Evolutionary conservation across 129 eudicot species (phyloP).

Genomic region (Oenanthe sinensis): DNA sequence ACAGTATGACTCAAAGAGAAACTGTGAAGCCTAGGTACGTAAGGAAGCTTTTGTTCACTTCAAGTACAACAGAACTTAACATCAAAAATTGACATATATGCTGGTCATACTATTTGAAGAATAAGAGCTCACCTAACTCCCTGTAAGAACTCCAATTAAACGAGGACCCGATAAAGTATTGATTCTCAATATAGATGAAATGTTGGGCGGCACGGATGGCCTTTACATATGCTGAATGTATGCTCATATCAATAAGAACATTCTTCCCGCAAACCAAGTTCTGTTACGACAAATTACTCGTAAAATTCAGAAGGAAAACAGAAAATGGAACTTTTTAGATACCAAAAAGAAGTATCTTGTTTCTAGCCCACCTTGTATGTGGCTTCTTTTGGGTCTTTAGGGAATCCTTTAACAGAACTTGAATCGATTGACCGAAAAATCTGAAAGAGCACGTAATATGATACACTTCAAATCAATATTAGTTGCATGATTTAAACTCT

Average conservation of each 20-base stretch:
- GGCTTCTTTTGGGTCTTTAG: conserved; percentile 5
- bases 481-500: neutral
- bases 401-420: conserved; percentile 1
- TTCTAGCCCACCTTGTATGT: neutral
- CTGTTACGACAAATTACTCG: neutral
- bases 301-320: neutral
- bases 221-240: neutral
- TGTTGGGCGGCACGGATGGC: conserved; percentile 8
- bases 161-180: conserved; percentile 1
- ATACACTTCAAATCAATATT: neutral
- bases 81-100: neutral
- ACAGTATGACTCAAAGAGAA: neutral
- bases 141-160: neutral
- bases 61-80: neutral
- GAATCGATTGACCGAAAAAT: conserved; percentile 9
- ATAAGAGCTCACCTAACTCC: neutral
- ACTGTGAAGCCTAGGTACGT: neutral
- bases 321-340: neutral
- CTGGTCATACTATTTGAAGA: neutral
- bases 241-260: conserved; percentile 4
- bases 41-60: neutral
- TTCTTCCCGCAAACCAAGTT: conserved; percentile 2
- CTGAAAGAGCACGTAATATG: neutral
- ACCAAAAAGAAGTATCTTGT: neutral
- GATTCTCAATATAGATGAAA: conserved; percentile 9